Evolutionary conservation across 2,329 filamentous ascomycete genomes (phyloP).

Genomic region (Exophiala viscosa): DNA sequence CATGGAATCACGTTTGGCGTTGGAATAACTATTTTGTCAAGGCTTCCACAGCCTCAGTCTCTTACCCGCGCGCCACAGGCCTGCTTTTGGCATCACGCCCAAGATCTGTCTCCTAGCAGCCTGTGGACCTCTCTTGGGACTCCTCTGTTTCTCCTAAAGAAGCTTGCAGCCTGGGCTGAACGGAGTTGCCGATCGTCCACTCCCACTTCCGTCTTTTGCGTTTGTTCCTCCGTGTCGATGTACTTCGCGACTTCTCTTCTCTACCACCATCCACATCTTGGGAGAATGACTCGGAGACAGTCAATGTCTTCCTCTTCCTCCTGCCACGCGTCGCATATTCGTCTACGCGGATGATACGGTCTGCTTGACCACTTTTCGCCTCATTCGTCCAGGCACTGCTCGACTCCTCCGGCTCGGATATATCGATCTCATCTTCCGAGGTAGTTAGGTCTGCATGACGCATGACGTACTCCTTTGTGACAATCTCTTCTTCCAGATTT

Average conservation of each 20-base stretch:
- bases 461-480: slow-evolving; percentile 52
- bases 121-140: too few relatives aligned
- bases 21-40: too few relatives aligned
- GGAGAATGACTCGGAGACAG: slow-evolving; percentile 1
- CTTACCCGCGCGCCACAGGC: too few relatives aligned
- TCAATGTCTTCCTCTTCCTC: slow-evolving; percentile 19
- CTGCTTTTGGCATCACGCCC: too few relatives aligned
- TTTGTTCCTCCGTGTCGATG: slow-evolving; percentile 10
- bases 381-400: slow-evolving; percentile 5
- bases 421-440: slow-evolving; percentile 19
- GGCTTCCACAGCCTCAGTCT: too few relatives aligned
- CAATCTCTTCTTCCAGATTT: slow-evolving; percentile 58
- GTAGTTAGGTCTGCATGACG: slow-evolving; percentile 53
- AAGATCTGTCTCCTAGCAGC: too few relatives aligned
- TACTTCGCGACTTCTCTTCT: slow-evolving; percentile 6
- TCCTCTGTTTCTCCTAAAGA: too few relatives aligned
- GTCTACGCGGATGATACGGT: slow-evolving; percentile 8
- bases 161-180: too few relatives aligned
- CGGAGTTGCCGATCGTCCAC: slow-evolving; percentile 14
- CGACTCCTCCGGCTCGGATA: slow-evolving; percentile 15
- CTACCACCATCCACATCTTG: slow-evolving; percentile 5
- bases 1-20: too few relatives aligned
- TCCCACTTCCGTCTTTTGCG: slow-evolving; percentile 25
- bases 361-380: background rate
- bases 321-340: slow-evolving; percentile 11